These are phyloP conservation scores for Xylaria multiplex DNA, from an alignment of 2,329 filamentous ascomycete species.

Conservation along the genomic window DNA sequence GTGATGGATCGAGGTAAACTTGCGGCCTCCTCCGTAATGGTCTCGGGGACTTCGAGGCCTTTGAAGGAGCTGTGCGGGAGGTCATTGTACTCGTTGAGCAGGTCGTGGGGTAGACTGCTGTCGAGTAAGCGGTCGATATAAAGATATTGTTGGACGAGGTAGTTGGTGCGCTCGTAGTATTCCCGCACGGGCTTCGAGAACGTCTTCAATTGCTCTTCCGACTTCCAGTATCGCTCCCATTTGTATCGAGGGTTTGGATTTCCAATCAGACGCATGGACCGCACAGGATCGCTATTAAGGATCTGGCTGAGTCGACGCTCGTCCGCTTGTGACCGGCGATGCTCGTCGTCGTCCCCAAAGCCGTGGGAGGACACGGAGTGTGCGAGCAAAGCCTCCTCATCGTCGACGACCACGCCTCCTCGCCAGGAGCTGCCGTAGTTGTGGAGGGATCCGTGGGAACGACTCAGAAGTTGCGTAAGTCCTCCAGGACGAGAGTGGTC, in stretches of 20 bases:
- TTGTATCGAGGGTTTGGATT: conserved; percentile 86
- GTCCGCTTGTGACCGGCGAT: conserved; percentile 59
- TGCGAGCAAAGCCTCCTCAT: conserved; percentile 39
- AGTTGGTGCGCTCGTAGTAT: conserved; percentile 92
- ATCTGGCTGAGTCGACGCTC: conserved; percentile 69
- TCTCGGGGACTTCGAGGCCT: conserved; percentile 71
- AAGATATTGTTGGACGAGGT: conserved; percentile 87
- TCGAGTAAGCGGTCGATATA: conserved; percentile 93
- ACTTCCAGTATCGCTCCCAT: conserved; percentile 89
- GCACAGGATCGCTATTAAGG: conserved; percentile 75
- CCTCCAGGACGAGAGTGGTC: conserved; percentile 43
- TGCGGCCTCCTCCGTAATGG: conserved; percentile 76
- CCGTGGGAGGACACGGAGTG: conserved; percentile 19
- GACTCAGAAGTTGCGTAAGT: conserved; percentile 47
- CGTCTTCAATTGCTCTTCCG: conserved; percentile 74
- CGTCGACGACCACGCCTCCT: conserved; percentile 33
- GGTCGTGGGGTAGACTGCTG: conserved; percentile 88
- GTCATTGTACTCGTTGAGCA: conserved; percentile 88
- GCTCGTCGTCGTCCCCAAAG: conserved; percentile 52
- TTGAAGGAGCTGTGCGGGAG: conserved; percentile 65
- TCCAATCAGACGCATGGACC: conserved; percentile 87
- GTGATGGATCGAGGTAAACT: conserved; percentile 36
- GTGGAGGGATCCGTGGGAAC: conserved; percentile 45
- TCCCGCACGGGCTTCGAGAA: conserved; percentile 81
- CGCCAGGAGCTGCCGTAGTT: conserved; percentile 48